Evolutionary conservation across 2,329 filamentous ascomycete genomes (phyloP).

Genomic region (Pezicula rhizophila): DNA sequence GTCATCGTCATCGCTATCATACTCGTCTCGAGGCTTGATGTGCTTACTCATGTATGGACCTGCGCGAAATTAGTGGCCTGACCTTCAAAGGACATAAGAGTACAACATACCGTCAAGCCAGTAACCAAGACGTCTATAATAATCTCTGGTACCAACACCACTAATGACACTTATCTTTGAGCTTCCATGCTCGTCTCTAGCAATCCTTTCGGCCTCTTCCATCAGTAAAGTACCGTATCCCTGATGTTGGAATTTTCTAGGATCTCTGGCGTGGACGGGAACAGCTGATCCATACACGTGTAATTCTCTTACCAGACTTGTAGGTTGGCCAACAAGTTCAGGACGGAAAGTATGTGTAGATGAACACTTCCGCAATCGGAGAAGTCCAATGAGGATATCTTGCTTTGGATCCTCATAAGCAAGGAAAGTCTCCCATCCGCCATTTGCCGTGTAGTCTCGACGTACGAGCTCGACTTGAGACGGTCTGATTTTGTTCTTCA

Average conservation of each 20-base stretch:
- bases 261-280: slow-evolving; percentile 92
- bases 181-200: slow-evolving; percentile 88
- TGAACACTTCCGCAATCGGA: slow-evolving; percentile 85
- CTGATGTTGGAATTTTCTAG: slow-evolving; percentile 96
- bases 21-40: slow-evolving; percentile 23
- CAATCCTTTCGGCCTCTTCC: slow-evolving; percentile 96
- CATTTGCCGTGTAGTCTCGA: slow-evolving; percentile 90
- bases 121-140: slow-evolving; percentile 91
- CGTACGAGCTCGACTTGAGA: slow-evolving; percentile 94
- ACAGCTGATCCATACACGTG: slow-evolving; percentile 97
- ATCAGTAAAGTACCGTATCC: slow-evolving; percentile 93
- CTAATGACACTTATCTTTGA: slow-evolving; percentile 95
- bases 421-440: slow-evolving; percentile 96
- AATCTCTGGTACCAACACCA: slow-evolving; percentile 92
- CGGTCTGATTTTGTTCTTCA: slow-evolving; percentile 96
- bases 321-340: slow-evolving; percentile 80
- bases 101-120: slow-evolving; percentile 81
- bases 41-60: slow-evolving; percentile 29
- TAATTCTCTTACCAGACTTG: slow-evolving; percentile 85
- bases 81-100: background rate
- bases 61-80: slow-evolving; percentile 7
- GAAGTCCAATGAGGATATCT: slow-evolving; percentile 88
- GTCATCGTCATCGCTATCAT: slow-evolving; percentile 25
- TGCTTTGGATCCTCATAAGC: slow-evolving; percentile 98
- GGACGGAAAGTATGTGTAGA: slow-evolving; percentile 86